phyloP scores from a whole-genome alignment of 192 early-diverging fungal genomes.

The Thamnidium elegans region DNA sequence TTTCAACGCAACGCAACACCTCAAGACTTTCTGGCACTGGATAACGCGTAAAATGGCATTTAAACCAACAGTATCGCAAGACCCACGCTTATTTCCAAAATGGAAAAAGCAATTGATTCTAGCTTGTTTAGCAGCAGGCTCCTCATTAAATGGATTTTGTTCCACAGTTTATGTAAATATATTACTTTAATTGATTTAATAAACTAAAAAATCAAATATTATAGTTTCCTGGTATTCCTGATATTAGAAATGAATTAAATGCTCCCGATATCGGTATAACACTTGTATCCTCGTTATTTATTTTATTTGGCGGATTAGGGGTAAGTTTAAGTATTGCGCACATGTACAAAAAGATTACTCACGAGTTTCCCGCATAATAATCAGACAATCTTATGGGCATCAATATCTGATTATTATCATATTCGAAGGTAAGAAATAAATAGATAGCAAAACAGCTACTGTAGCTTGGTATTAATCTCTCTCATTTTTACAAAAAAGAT shows the following conservation, averaged over 20 bases:
- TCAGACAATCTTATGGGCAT: slow-evolving; percentile 40
- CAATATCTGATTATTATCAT: slow-evolving; percentile 41
- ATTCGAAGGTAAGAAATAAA: slow-evolving; percentile 28
- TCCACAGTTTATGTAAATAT: slow-evolving; percentile 27
- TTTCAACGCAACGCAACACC: too few relatives aligned
- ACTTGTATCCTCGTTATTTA: slow-evolving; percentile 43
- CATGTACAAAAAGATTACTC: background rate
- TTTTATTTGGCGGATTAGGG: slow-evolving; percentile 48
- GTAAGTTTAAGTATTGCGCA: slow-evolving; percentile 1
- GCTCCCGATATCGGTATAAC: slow-evolving; percentile 36
- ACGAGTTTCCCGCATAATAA: background rate
- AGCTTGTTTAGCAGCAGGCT: slow-evolving; percentile 12
- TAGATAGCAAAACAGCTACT: too few relatives aligned
- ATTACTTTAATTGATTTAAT: too few relatives aligned
- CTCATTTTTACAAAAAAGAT: slow-evolving; percentile 6
- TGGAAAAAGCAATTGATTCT: slow-evolving; percentile 16
- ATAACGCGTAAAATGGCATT: background rate
- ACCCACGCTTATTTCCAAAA: slow-evolving; percentile 14
- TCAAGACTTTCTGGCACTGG: too few relatives aligned
- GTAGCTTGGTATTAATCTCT: background rate
- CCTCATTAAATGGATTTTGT: slow-evolving; percentile 22
- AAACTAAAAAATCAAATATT: background rate
- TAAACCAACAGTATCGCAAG: slow-evolving; percentile 5
- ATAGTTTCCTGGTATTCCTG: slow-evolving; percentile 27
- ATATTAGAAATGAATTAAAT: slow-evolving; percentile 38